These are phyloP conservation scores for Domatiomyces catenatus DNA, from an alignment of 2,329 filamentous ascomycete species.

Conservation along the genomic window DNA sequence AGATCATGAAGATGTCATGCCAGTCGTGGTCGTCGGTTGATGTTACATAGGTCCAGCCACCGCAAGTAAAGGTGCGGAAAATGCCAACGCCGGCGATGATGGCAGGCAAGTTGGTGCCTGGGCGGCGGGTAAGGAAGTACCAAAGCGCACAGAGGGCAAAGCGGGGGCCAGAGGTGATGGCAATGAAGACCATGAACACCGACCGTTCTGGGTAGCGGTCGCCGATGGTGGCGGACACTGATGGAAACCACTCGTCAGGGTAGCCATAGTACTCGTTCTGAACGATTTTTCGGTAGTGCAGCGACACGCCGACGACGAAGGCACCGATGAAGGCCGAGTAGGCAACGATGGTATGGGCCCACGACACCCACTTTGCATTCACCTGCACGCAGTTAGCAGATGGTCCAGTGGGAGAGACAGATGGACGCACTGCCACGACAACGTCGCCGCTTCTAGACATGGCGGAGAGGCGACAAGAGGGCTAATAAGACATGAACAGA, in stretches of 20 bases:
- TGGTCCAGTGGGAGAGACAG: slow-evolving; percentile 15
- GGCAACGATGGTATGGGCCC: slow-evolving; percentile 67
- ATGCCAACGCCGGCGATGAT: slow-evolving; percentile 66
- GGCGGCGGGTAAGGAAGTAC: slow-evolving; percentile 73
- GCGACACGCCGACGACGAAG: slow-evolving; percentile 58
- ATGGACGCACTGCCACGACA: slow-evolving; percentile 39
- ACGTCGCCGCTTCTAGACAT: slow-evolving; percentile 51
- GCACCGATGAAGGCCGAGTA: slow-evolving; percentile 78
- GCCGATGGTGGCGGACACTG: slow-evolving; percentile 90
- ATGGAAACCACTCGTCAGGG: slow-evolving; percentile 91
- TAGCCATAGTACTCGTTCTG: slow-evolving; percentile 94
- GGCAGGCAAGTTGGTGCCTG: slow-evolving; percentile 61
- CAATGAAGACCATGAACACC: slow-evolving; percentile 94
- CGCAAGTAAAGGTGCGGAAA: slow-evolving; percentile 82
- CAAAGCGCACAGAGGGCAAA: slow-evolving; percentile 82
- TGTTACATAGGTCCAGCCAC: slow-evolving; percentile 96
- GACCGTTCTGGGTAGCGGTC: slow-evolving; percentile 94
- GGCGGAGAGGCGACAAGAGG: slow-evolving; percentile 15
- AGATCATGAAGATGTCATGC: slow-evolving; percentile 99
- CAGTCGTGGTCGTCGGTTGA: slow-evolving; percentile 96
- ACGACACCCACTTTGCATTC: slow-evolving; percentile 81
- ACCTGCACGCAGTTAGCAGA: slow-evolving; percentile 34
- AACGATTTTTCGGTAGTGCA: slow-evolving; percentile 96
- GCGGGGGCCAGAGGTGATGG: slow-evolving; percentile 82
- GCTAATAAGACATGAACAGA: slow-evolving; percentile 6